Percentiles rank a stretch among this genome's conserved stretches.
Conservation (phyloP, 805 yeast species). For the Isabelozyma pseudorhagii region DNA sequence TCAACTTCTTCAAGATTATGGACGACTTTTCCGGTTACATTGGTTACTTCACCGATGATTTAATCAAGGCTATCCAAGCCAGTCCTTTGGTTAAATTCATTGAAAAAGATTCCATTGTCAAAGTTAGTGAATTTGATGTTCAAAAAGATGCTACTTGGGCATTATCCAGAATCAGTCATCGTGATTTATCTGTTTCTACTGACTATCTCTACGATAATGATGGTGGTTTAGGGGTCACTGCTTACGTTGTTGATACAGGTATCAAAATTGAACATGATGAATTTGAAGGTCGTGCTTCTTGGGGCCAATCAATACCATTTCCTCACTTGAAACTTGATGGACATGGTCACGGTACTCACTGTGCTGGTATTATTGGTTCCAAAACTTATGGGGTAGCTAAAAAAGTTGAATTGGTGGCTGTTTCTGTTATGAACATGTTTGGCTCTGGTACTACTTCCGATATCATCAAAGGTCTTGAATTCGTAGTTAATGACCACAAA, state of each 20-base stretch:
- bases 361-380: slow-evolving; percentile 94
- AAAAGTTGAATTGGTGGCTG: slow-evolving; percentile 73
- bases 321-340: slow-evolving; percentile 55
- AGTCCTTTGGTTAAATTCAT: slow-evolving; percentile 21
- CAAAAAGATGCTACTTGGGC: slow-evolving; percentile 43
- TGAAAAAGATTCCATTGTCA: slow-evolving; percentile 42
- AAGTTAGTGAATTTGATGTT: slow-evolving; percentile 26
- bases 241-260: slow-evolving; percentile 91
- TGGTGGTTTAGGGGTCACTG: slow-evolving; percentile 57
- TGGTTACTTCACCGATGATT: neutral
- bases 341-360: slow-evolving; percentile 94
- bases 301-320: slow-evolving; percentile 45
- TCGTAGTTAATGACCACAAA: slow-evolving; percentile 71
- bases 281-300: slow-evolving; percentile 51
- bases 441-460: slow-evolving; percentile 85
- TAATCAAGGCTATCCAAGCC: neutral
- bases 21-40: neutral
- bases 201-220: slow-evolving; percentile 35
- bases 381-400: slow-evolving; percentile 81
- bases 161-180: slow-evolving; percentile 34
- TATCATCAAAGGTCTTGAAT: slow-evolving; percentile 82
- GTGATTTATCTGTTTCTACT: slow-evolving; percentile 15
- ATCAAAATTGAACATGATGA: slow-evolving; percentile 71
- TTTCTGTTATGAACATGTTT: slow-evolving; percentile 77
- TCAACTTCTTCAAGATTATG: neutral